phyloP scores from a whole-genome alignment of 2,329 filamentous ascomycete species.

The Karstenula rhodostoma region DNA sequence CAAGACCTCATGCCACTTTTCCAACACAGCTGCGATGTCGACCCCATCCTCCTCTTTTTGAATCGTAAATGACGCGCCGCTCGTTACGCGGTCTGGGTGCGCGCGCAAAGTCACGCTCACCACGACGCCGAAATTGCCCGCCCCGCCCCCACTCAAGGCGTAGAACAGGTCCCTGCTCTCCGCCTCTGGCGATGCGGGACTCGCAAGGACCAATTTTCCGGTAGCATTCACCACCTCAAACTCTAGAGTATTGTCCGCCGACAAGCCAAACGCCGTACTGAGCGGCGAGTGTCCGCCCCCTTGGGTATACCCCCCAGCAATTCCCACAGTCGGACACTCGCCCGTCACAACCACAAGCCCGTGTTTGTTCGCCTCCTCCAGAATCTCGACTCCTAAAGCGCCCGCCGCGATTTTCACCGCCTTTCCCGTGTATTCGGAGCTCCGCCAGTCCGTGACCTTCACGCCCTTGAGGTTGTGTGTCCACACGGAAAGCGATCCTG shows the following conservation, averaged over 20 bases:
- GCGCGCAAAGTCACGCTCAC: not conserved
- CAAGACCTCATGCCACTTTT: too few relatives aligned
- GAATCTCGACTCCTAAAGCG: conserved; percentile 28
- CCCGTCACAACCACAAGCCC: conserved; percentile 11
- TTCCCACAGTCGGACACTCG: conserved; percentile 53
- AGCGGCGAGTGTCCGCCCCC: conserved; percentile 62
- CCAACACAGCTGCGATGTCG: not conserved
- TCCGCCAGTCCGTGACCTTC: conserved; percentile 24
- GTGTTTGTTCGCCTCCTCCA: conserved; percentile 23
- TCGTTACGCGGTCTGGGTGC: not conserved
- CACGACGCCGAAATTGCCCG: not conserved
- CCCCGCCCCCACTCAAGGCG: not conserved
- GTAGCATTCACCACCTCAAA: not conserved
- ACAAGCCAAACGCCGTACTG: not conserved
- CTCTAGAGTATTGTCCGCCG: not conserved
- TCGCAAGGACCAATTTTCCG: not conserved
- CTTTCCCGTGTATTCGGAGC: conserved; percentile 25
- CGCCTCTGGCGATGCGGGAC: too few relatives aligned
- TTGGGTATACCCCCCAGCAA: conserved; percentile 41
- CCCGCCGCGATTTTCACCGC: conserved; percentile 38
- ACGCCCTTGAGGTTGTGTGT: conserved; percentile 38
- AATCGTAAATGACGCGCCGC: not conserved
- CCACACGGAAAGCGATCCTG: conserved; percentile 38
- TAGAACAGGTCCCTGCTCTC: not conserved
- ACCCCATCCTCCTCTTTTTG: not conserved